Evolutionary conservation across 164 flowering plant genomes (phyloP).

Genomic region (Liriodendron chinense): DNA sequence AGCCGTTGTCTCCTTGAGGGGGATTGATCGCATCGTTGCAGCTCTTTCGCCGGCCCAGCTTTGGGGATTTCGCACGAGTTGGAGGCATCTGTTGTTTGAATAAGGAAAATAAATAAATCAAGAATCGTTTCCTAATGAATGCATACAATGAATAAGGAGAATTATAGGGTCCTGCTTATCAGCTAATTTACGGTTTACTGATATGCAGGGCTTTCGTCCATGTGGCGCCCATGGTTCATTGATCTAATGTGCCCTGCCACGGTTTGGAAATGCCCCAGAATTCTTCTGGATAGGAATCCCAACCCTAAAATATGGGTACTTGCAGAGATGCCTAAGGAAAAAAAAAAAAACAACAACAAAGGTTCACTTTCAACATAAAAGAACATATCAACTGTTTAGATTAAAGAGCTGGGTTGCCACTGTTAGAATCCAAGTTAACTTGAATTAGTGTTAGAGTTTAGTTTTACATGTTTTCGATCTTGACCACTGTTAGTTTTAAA

Average conservation of each 20-base stretch:
- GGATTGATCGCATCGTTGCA: conserved; percentile 49
- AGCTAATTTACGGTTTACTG: background rate
- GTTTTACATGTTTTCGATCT: no score
- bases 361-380: no score
- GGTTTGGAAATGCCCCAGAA: no score
- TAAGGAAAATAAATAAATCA: background rate
- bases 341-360: no score
- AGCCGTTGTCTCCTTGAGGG: conserved; percentile 30
- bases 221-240: background rate
- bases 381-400: no score
- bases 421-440: no score
- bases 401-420: no score
- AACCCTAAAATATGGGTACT: no score
- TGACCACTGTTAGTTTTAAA: no score
- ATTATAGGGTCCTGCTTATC: background rate
- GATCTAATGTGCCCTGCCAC: background rate
- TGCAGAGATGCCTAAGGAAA: no score
- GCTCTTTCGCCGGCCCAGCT: conserved; percentile 79
- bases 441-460: no score
- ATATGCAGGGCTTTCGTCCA: background rate
- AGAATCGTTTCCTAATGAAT: background rate
- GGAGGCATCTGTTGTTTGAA: conserved; percentile 54
- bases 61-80: conserved; percentile 90
- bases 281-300: no score
- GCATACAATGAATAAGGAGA: background rate